Percentiles rank a stretch among this genome's conserved stretches.
These are phyloP conservation scores for Heritiera fomes DNA, from an alignment of 345 rosid genomes.

Conservation along the genomic window DNA sequence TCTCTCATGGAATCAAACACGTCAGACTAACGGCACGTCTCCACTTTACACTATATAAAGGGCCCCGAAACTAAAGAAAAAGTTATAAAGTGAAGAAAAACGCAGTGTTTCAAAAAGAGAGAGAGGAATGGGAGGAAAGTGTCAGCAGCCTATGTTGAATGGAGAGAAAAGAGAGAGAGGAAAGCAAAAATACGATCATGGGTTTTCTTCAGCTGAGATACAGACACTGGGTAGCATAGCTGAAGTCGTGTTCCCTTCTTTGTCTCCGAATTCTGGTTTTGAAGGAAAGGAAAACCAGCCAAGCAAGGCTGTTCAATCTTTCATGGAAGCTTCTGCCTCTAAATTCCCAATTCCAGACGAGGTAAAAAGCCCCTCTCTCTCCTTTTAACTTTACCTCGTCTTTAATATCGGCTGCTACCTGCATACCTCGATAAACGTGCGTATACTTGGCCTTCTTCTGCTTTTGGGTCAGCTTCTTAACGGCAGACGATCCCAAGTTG, in stretches of 20 bases:
- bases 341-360: constrained; percentile 38
- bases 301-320: constrained; percentile 35
- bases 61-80: neutral
- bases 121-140: constrained; percentile 25
- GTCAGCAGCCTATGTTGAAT: constrained; percentile 37
- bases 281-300: constrained; percentile 25
- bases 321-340: constrained; percentile 52
- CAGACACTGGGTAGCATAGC: constrained; percentile 49
- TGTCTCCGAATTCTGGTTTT: constrained; percentile 18
- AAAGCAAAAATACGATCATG: constrained; percentile 31
- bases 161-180: constrained; percentile 24
- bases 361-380: constrained; percentile 23
- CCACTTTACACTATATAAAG: neutral
- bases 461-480: neutral
- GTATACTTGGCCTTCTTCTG: neutral
- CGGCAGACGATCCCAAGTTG: neutral
- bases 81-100: neutral
- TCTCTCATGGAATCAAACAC: neutral
- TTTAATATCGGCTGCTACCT: neutral
- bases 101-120: neutral
- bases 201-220: constrained; percentile 55
- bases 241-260: constrained; percentile 57
- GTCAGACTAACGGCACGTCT: neutral
- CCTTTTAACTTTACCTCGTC: neutral
- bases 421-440: neutral